phyloP scores from a whole-genome alignment of 306 rosid genomes.

The Lathyrus oleraceus region DNA sequence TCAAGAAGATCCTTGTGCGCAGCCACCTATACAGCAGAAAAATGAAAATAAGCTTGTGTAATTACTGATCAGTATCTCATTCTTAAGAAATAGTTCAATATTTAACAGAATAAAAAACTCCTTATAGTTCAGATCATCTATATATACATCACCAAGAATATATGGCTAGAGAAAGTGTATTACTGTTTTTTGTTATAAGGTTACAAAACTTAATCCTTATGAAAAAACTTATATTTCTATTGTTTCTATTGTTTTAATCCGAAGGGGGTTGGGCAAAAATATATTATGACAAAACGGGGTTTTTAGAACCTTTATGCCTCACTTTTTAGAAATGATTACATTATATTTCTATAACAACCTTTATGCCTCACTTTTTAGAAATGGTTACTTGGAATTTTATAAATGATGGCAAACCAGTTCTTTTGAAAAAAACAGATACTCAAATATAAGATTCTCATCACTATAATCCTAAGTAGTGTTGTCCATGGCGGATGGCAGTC shows the following conservation, averaged over 20 bases:
- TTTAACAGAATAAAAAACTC: no score
- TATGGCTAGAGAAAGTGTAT: background rate
- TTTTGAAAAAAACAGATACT: background rate
- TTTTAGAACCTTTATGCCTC: background rate
- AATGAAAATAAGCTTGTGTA: slow-evolving; percentile 17
- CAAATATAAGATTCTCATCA: background rate
- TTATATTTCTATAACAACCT: background rate
- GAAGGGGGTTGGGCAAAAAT: no score
- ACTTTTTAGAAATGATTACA: background rate
- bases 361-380: background rate
- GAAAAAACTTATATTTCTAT: no score
- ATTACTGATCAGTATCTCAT: background rate
- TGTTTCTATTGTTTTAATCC: no score
- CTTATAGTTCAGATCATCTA: no score
- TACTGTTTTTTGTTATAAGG: background rate
- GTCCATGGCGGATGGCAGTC: no score
- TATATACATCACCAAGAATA: background rate
- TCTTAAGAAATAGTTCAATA: background rate
- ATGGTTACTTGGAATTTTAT: background rate
- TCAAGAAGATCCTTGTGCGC: slow-evolving; percentile 95
- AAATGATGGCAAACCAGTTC: background rate
- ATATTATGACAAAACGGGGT: no score
- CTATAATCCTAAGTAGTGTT: background rate
- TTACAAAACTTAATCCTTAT: background rate
- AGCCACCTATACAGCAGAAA: slow-evolving; percentile 62